Evolutionary conservation across 2,329 filamentous ascomycete genomes (phyloP).

Genomic region (Diaporthe vexans): DNA sequence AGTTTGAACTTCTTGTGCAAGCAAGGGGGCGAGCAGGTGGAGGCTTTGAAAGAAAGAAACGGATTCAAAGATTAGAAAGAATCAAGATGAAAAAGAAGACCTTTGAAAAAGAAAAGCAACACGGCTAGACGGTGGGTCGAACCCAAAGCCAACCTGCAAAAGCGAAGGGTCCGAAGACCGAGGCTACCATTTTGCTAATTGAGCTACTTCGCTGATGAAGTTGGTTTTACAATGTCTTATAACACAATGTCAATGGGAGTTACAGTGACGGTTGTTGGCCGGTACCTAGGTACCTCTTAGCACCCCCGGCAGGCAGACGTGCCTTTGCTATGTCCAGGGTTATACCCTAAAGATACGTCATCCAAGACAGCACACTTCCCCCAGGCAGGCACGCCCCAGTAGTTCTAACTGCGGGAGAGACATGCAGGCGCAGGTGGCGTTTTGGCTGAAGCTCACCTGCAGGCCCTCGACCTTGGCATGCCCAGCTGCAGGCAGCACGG

Average conservation of each 20-base stretch:
- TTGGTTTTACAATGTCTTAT: not conserved
- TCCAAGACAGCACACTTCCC: too few species aligned
- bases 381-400: not conserved
- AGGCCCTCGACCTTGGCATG: not conserved
- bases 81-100: not conserved
- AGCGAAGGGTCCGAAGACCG: not conserved
- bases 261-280: too few species aligned
- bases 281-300: too few species aligned
- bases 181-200: not conserved
- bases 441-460: not conserved
- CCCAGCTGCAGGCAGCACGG: conserved; percentile 2
- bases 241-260: not conserved
- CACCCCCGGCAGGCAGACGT: too few species aligned
- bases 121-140: not conserved
- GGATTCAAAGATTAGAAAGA: not conserved
- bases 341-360: not conserved
- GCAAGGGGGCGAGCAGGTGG: too few species aligned
- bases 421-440: conserved; percentile 6
- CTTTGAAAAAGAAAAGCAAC: not conserved
- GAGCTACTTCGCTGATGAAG: not conserved
- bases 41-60: too few species aligned
- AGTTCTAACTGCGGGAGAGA: not conserved
- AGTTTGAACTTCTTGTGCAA: too few species aligned
- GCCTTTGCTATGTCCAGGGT: not conserved
- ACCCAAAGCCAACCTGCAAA: not conserved